Base-by-base conservation (phyloP, 73 alveolate genomes). In the Symbiodinium natans region DNA sequence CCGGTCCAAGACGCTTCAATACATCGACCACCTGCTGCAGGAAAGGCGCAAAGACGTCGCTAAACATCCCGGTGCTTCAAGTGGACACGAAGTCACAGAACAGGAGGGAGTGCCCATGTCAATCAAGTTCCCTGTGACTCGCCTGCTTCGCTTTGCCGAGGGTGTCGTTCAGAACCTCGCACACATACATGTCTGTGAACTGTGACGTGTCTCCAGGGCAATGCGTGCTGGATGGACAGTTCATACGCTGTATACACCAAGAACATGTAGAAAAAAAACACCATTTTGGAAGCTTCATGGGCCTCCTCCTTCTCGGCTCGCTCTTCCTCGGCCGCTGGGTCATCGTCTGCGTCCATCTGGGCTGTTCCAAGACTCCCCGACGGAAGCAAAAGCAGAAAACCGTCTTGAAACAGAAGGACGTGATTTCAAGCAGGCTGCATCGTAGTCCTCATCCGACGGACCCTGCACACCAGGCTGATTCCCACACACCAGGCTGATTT, bases 71-170 rank as follows among this genome's bases (percentile, higher is more conserved):
- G 9, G 40, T 46, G 13, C 59, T 46, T 46, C 21, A 46, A 13
- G 6, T 46, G 6, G 59, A 46, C n/a, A n/a, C n/a, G n/a, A n/a
- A n/a, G n/a, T n/a, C n/a, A n/a, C n/a, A n/a, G n/a, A n/a, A n/a
- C n/a, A n/a, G n/a, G n/a, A n/a, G n/a, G n/a, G n/a, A n/a, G n/a
- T n/a, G n/a, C n/a, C n/a, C n/a, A n/a, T n/a, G n/a, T n/a, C n/a
- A n/a, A n/a, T n/a, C n/a, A n/a, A n/a, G n/a, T n/a, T n/a, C n/a
- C n/a, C n/a, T n/a, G 59, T 13, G 13, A 13, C 59, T 36, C 2
- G 73, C 95, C 95, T 88, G 95, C 86, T 88, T 88, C 31, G 95
- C 95, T 29, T 88, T 88, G 95, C 95, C 95, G 46, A 88, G 38
- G 41, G 95, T 88, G 73, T 88, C 95, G 25, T 88, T 88, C 68